These are phyloP conservation scores for Cystobasidium tubakii DNA, from an alignment of 768 basidiomycete species.

Conservation along the genomic window DNA sequence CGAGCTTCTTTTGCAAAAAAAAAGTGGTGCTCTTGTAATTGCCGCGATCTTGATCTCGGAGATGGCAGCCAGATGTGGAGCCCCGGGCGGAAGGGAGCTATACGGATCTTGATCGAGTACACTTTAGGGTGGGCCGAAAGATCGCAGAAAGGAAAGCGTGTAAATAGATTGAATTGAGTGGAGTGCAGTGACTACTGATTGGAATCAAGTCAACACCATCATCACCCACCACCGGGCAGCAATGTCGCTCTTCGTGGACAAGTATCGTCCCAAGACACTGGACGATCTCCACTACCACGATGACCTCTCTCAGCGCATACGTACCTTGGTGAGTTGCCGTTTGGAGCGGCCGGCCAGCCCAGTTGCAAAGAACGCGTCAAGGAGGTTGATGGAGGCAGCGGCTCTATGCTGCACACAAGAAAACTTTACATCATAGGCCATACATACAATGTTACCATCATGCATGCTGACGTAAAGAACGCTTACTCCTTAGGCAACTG, in stretches of 20 bases:
- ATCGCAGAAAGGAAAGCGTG: too few species aligned
- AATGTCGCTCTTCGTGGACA: conserved; percentile 49
- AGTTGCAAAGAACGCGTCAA: conserved; percentile 41
- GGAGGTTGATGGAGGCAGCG: too few species aligned
- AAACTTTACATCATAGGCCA: not conserved
- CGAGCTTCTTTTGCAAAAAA: too few species aligned
- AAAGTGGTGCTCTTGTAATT: not conserved
- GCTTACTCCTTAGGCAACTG: not conserved
- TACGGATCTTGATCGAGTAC: too few species aligned
- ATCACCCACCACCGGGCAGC: not conserved
- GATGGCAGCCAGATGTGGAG: not conserved
- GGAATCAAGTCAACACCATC: too few species aligned
- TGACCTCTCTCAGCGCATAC: conserved; percentile 69
- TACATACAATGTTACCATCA: not conserved
- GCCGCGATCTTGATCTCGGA: not conserved
- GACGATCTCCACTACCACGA: conserved; percentile 83
- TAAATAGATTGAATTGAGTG: too few species aligned
- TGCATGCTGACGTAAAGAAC: conserved; percentile 10
- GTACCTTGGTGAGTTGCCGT: conserved; percentile 60
- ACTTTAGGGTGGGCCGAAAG: too few species aligned
- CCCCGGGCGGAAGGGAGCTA: too few species aligned
- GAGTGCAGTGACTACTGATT: too few species aligned
- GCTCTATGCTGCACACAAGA: too few species aligned
- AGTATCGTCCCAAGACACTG: conserved; percentile 81
- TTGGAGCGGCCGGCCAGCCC: not conserved